Conservation (phyloP, 805 yeast species). For the Schizosaccharomyces osmophilus region DNA sequence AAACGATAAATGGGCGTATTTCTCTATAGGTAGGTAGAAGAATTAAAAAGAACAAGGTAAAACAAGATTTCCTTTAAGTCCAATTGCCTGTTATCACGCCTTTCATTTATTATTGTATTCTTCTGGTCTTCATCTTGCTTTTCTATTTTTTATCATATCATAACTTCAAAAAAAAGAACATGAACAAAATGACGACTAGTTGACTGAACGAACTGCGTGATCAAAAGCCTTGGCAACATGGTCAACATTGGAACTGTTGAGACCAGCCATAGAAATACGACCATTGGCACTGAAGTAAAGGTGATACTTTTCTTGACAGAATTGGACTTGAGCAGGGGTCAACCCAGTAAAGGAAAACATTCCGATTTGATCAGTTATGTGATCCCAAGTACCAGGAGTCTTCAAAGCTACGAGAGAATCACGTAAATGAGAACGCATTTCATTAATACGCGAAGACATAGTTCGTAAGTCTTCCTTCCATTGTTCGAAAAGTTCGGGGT, state of each 20-base stretch:
- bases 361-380: constrained; percentile 73
- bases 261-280: constrained; percentile 82
- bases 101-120: too few species aligned
- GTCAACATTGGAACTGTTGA: constrained; percentile 54
- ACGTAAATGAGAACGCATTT: constrained; percentile 52
- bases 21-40: too few species aligned
- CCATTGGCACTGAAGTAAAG: constrained; percentile 65
- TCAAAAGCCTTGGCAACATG: constrained; percentile 63
- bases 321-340: constrained; percentile 44
- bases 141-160: too few species aligned
- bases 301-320: constrained; percentile 54
- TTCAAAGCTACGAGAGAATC: constrained; percentile 31
- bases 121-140: too few species aligned
- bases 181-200: not conserved
- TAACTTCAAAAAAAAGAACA: not conserved
- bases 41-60: too few species aligned
- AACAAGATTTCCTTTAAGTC: too few species aligned
- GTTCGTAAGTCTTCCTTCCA: constrained; percentile 69
- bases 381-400: constrained; percentile 86
- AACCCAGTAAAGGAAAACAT: constrained; percentile 94
- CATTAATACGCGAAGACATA: constrained; percentile 63
- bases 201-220: constrained; percentile 7
- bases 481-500: constrained; percentile 40
- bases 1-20: too few species aligned
- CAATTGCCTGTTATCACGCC: too few species aligned